Conservation (phyloP, 176 grass and related monocot genomes). For the Panicum miliaceum region DNA sequence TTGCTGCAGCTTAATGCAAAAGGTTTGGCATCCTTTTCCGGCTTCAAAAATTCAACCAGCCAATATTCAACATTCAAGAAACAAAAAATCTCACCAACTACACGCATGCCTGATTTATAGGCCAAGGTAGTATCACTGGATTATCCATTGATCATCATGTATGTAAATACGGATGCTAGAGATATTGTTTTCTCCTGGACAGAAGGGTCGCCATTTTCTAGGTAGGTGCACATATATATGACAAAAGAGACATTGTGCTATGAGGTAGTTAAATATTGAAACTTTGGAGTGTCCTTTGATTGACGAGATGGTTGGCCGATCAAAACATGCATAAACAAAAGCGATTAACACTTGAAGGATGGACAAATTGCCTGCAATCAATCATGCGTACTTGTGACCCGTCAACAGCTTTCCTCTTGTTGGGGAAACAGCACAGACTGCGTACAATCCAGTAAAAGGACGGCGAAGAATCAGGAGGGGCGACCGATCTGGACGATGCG, state of each 20-base stretch:
- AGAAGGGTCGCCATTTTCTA: background rate
- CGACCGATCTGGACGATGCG: conserved; percentile 56
- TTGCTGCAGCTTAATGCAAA: background rate
- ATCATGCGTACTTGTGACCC: background rate
- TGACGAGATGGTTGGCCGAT: too few species aligned
- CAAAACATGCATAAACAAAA: background rate
- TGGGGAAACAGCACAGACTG: background rate
- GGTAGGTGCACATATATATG: background rate
- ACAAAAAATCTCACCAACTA: background rate
- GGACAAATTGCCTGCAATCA: background rate
- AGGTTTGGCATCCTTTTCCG: too few species aligned
- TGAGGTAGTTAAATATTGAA: background rate
- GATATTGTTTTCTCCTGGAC: too few species aligned
- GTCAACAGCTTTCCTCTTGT: background rate
- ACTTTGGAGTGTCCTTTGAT: background rate
- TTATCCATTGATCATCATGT: background rate
- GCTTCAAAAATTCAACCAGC: background rate
- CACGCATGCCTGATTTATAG: background rate
- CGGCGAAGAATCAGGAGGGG: background rate
- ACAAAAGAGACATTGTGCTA: background rate
- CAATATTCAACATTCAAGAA: background rate
- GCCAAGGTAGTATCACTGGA: background rate
- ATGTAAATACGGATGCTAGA: background rate
- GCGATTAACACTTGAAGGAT: background rate
- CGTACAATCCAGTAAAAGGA: background rate